These are phyloP conservation scores for Rhizomucor miehei DNA, from an alignment of 371 early-diverging fungal species.

Conservation along the genomic window DNA sequence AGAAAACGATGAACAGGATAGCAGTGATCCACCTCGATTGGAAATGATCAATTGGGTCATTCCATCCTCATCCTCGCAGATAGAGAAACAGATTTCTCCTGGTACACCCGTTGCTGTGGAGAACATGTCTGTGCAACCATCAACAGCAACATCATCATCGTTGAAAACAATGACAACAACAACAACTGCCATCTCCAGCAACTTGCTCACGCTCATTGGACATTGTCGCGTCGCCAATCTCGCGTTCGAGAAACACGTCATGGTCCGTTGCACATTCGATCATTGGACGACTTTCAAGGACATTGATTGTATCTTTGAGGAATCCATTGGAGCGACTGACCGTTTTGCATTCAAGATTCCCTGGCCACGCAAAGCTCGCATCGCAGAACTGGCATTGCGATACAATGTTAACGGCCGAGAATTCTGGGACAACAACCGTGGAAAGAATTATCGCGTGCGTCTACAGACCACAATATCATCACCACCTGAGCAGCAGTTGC, in stretches of 20 bases:
- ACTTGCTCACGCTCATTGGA: conserved; percentile 22
- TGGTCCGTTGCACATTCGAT: conserved; percentile 65
- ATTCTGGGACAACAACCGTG: conserved; percentile 82
- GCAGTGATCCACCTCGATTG: too few species aligned
- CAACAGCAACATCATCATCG: background rate
- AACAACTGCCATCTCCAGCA: background rate
- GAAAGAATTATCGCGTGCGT: conserved; percentile 60
- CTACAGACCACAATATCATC: conserved; percentile 7
- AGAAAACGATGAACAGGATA: too few species aligned
- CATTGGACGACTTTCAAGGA: conserved; percentile 64
- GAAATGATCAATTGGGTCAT: too few species aligned
- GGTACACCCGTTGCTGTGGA: background rate
- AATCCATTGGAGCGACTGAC: conserved; percentile 30
- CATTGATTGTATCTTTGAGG: conserved; percentile 47
- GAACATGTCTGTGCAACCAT: background rate
- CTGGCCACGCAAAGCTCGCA: background rate
- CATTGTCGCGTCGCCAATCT: conserved; percentile 71
- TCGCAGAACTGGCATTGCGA: conserved; percentile 21
- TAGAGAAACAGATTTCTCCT: too few species aligned
- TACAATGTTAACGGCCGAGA: conserved; percentile 60
- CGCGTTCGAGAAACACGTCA: conserved; percentile 69
- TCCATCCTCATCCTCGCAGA: too few species aligned
- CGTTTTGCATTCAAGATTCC: conserved; percentile 26
- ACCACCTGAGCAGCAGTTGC: background rate
- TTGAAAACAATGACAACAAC: background rate